Percentiles rank a stretch among this genome's conserved stretches.
Evolutionary conservation across 1,284 basidiomycete species (phyloP).

Genomic region (Ceratobasidium sp.): DNA sequence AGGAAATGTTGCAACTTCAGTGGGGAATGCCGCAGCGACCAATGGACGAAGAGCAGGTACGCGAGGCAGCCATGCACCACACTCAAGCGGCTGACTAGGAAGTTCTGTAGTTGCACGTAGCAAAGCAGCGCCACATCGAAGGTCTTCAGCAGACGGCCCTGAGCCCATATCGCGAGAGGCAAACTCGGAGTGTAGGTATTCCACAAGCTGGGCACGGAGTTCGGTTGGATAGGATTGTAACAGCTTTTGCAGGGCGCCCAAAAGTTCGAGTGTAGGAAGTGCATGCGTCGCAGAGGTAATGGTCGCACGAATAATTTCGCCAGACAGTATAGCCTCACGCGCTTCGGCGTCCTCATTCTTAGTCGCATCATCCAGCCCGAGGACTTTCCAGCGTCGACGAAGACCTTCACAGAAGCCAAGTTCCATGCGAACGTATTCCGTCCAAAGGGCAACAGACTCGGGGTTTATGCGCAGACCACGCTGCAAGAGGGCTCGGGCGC

Average conservation of each 20-base stretch:
- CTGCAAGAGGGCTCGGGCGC: slow-evolving; percentile 85
- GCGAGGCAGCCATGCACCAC: slow-evolving; percentile 20
- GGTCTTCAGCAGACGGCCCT: slow-evolving; percentile 19
- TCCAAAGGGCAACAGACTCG: slow-evolving; percentile 79
- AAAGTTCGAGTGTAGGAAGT: slow-evolving; percentile 67
- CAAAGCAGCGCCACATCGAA: slow-evolving; percentile 17
- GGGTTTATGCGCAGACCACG: slow-evolving; percentile 83
- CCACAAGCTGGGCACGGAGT: slow-evolving; percentile 63
- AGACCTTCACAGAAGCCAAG: slow-evolving; percentile 88
- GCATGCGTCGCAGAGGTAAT: slow-evolving; percentile 61
- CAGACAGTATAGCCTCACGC: slow-evolving; percentile 70
- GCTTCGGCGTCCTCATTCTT: slow-evolving; percentile 60
- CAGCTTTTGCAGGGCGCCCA: slow-evolving; percentile 64
- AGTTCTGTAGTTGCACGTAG: slow-evolving; percentile 26
- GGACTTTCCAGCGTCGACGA: slow-evolving; percentile 80
- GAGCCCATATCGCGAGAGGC: slow-evolving; percentile 59
- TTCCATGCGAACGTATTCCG: slow-evolving; percentile 91
- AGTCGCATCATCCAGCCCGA: slow-evolving; percentile 62
- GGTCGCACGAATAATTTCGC: slow-evolving; percentile 75
- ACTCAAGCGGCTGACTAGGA: slow-evolving; percentile 3
- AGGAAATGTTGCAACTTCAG: slow-evolving; percentile 51
- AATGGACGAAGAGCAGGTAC: slow-evolving; percentile 36
- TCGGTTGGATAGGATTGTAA: slow-evolving; percentile 67
- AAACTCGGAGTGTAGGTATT: slow-evolving; percentile 63
- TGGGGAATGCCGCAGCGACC: slow-evolving; percentile 48